phyloP scores from a whole-genome alignment of 2,329 filamentous ascomycete species.

The Diaporthe ilicicola region DNA sequence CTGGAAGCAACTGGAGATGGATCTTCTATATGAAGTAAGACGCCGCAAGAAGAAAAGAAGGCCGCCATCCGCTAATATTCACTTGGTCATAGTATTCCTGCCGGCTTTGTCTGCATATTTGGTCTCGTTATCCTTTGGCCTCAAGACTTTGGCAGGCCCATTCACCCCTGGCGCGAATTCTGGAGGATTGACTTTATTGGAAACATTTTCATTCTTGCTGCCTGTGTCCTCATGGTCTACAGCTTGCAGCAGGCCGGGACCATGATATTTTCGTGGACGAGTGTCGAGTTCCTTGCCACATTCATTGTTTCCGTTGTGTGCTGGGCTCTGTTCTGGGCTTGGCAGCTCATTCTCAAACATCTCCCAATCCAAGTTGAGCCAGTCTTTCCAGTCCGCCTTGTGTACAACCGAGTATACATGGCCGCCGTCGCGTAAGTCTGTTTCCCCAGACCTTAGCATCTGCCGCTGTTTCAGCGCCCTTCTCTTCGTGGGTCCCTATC shows the following conservation, averaged over 20 bases:
- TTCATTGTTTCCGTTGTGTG: conserved; percentile 57
- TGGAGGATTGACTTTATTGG: conserved; percentile 62
- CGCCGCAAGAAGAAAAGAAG: neutral
- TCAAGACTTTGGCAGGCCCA: conserved; percentile 44
- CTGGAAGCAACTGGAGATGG: conserved; percentile 65
- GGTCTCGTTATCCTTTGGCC: conserved; percentile 56
- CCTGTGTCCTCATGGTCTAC: conserved; percentile 63
- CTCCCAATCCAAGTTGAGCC: conserved; percentile 55
- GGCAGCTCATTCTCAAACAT: conserved; percentile 58
- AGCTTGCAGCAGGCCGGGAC: conserved; percentile 66
- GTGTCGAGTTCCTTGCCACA: conserved; percentile 57
- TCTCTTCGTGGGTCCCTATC: no score
- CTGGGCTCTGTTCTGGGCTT: conserved; percentile 58
- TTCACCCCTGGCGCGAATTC: conserved; percentile 53
- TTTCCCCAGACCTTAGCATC: neutral
- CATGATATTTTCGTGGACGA: conserved; percentile 60
- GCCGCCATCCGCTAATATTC: neutral
- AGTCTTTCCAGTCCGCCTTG: conserved; percentile 62
- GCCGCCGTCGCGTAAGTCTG: conserved; percentile 57
- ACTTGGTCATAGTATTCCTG: conserved; percentile 33
- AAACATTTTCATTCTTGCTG: conserved; percentile 57
- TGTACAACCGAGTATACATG: conserved; percentile 58
- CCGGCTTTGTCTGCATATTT: conserved; percentile 42
- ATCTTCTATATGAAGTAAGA: conserved; percentile 70
- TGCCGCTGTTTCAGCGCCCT: neutral